A percentile compares a stretch with the other conserved stretches of the same genome.
Conservation (phyloP, 75 land plant species). For the Pinus tabuliformis region DNA sequence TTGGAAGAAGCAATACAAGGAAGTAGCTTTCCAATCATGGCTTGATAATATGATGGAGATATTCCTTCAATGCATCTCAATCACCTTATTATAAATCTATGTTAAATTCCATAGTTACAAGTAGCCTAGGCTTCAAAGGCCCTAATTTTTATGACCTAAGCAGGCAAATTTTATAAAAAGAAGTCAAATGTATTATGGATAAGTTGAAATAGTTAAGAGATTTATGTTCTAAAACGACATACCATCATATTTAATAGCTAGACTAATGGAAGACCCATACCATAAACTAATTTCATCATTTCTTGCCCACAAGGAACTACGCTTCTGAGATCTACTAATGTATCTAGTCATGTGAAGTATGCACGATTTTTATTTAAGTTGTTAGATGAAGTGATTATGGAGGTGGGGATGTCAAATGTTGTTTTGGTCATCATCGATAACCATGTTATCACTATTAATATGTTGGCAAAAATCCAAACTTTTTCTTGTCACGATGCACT, state of each 20-base stretch:
- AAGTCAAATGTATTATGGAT: constrained; percentile 13
- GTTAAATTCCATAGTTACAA: too few species aligned
- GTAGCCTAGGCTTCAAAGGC: too few species aligned
- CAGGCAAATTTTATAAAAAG: constrained; percentile 23
- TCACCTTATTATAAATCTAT: too few species aligned
- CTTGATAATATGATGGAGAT: too few species aligned
- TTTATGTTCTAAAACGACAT: constrained; percentile 36
- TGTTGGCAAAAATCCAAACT: too few species aligned
- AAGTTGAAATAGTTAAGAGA: constrained; percentile 19
- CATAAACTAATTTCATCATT: constrained; percentile 23
- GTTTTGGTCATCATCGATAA: too few species aligned
- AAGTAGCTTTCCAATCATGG: too few species aligned
- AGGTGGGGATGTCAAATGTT: background rate
- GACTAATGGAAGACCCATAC: constrained; percentile 23
- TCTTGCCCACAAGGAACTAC: constrained; percentile 31
- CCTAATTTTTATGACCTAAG: background rate
- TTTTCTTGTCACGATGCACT: too few species aligned
- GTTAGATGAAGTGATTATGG: constrained; percentile 25
- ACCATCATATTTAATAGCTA: constrained; percentile 44
- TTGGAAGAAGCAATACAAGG: too few species aligned
- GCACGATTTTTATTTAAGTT: constrained; percentile 15
- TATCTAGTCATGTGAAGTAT: constrained; percentile 23
- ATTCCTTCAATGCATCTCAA: too few species aligned
- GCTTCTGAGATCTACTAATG: constrained; percentile 31
- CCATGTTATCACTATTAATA: too few species aligned